A percentile compares a stretch with the other conserved stretches of the same genome.
phyloP scores from a whole-genome alignment of 2,329 filamentous ascomycete species.

The Diplocarpon mali region DNA sequence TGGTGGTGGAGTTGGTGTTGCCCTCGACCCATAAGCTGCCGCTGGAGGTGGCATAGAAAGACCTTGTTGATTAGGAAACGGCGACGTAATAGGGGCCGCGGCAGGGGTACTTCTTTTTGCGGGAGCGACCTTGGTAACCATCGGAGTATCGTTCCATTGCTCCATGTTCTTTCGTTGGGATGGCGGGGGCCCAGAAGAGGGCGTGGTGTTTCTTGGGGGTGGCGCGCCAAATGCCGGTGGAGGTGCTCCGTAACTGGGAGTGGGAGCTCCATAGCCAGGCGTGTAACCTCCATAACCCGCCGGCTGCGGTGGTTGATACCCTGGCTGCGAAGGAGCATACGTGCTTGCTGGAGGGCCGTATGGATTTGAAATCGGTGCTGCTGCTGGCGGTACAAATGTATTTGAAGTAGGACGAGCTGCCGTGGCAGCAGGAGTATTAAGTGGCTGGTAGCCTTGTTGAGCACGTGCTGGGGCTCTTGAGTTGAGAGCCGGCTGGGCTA shows the following conservation, averaged over 20 bases:
- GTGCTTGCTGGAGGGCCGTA: slow-evolving; percentile 35
- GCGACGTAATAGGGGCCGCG: slow-evolving; percentile 54
- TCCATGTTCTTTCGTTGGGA: slow-evolving; percentile 60
- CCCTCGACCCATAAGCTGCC: slow-evolving; percentile 47
- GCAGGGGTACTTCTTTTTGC: slow-evolving; percentile 57
- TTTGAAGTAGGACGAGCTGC: slow-evolving; percentile 29
- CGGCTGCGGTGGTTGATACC: slow-evolving; percentile 30
- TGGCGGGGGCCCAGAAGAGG: slow-evolving; percentile 54
- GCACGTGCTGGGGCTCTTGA: slow-evolving; percentile 33
- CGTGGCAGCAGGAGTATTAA: slow-evolving; percentile 30
- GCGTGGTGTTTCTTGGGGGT: slow-evolving; percentile 53
- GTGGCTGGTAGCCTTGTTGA: slow-evolving; percentile 39
- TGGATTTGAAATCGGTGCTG: slow-evolving; percentile 30
- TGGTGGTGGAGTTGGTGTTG: slow-evolving; percentile 60
- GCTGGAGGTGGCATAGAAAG: slow-evolving; percentile 44
- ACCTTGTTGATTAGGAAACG: slow-evolving; percentile 58
- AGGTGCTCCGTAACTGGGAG: slow-evolving; percentile 19
- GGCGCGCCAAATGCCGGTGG: slow-evolving; percentile 37
- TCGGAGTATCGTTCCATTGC: slow-evolving; percentile 91
- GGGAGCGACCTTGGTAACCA: slow-evolving; percentile 65
- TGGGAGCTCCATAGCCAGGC: slow-evolving; percentile 18
- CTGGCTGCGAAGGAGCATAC: slow-evolving; percentile 29
- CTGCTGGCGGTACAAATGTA: slow-evolving; percentile 37
- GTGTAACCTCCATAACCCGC: slow-evolving; percentile 10
- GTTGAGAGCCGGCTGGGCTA: slow-evolving; percentile 29